These are phyloP conservation scores for Yamadazyma friedrichii DNA, from an alignment of 1,139 yeast species.

Conservation along the genomic window DNA sequence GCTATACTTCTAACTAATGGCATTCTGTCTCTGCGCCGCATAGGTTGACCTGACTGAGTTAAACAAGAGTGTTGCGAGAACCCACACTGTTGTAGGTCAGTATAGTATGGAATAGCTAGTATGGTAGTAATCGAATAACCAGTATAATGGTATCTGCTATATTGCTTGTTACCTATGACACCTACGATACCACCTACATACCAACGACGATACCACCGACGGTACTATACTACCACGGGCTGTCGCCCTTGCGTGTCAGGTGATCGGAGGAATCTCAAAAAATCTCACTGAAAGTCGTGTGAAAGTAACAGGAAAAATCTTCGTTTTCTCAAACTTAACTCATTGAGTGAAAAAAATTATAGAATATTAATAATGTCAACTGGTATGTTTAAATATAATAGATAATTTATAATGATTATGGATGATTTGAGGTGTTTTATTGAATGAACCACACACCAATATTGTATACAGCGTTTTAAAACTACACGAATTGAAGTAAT, in stretches of 20 bases:
- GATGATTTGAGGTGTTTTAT: background rate
- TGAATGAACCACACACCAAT: background rate
- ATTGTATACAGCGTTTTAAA: background rate
- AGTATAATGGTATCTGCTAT: no score
- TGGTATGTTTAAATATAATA: conserved; percentile 24
- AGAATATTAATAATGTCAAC: conserved; percentile 28
- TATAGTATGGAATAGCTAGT: no score
- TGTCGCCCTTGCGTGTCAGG: conserved; percentile 7
- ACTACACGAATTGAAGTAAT: background rate
- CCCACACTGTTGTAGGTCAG: no score
- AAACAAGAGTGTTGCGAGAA: no score
- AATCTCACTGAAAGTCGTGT: conserved; percentile 8
- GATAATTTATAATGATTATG: background rate
- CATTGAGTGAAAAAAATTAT: conserved; percentile 15
- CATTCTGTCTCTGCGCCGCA: no score
- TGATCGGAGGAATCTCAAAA: background rate
- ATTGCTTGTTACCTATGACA: no score
- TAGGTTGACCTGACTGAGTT: no score
- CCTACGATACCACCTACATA: no score
- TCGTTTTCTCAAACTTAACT: conserved; percentile 12
- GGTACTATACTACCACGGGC: no score
- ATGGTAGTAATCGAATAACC: no score
- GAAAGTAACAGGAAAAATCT: conserved; percentile 7
- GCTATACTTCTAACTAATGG: no score
- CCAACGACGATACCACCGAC: no score